Evolutionary conservation across 2,329 filamentous ascomycete genomes (phyloP), one percentile per base, ranked within the genome.

Genomic region (Aaosphaeria pasadenensis): DNA sequence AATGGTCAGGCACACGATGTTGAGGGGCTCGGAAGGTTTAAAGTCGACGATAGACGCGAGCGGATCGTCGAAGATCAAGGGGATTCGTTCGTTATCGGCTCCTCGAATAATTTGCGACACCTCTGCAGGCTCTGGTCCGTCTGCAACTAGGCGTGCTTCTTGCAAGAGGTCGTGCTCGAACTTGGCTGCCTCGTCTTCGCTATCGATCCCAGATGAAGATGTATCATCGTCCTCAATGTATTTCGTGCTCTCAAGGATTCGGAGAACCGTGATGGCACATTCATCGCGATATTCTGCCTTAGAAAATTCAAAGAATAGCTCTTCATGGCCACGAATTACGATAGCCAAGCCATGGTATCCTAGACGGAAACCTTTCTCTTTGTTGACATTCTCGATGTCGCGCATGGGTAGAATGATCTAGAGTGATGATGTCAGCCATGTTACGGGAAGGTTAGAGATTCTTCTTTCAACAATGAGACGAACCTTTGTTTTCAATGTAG

Each of bases 251-350:
- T 95, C 90, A 1, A 97, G 74, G 45, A 83, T 84, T 49, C 87
- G 86, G 36, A 95, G 77, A 13, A 96, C 71, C 5, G 88, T 95
- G 30, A 95, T 82, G 2, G 87, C 84, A 63, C 91, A 96, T 67
- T 97, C 92, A 62, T 99, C 92, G 46, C 94, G 85, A 48, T 86
- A 79, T 32, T 91, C 91, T 1, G 81, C 76, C 42, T 85, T 81
- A 45, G 82, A 81, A 63, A 97, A 97, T 67, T 99, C 92, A 62
- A 99, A 97, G 70, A 97, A 97, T 1, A 99, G 74, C 70, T 97
- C 94, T 67, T 97, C 94, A 52, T 96, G 90, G 0, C 91, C 94
- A 45, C 88, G 85, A 54, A 99, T 95, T 4, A 95, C 88, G n/a
- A 97, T 77, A 0, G 96, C 90, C 38, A 99, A 79, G 5, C 91